Evolutionary conservation across 140 eudicot species (phyloP).

Genomic region (Senecio squalidus): DNA sequence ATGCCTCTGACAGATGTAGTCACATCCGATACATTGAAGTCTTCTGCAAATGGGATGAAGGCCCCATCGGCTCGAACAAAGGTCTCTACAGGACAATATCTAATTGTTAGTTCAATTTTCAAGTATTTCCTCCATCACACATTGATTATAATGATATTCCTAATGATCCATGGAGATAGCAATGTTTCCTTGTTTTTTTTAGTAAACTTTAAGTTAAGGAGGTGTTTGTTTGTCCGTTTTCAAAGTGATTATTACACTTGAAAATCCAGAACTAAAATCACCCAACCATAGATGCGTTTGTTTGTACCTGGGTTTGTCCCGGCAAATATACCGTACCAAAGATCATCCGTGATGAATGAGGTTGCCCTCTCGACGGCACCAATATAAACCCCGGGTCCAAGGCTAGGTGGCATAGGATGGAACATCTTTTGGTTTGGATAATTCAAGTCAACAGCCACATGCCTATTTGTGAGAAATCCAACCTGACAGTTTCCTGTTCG

Average conservation of each 20-base stretch:
- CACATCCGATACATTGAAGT: conserved; percentile 53
- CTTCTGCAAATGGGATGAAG: conserved; percentile 83
- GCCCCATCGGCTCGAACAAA: conserved; percentile 97
- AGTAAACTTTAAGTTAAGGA: conserved; percentile 9
- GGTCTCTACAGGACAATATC: conserved; percentile 52
- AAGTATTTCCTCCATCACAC: background rate
- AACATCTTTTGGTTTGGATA: conserved; percentile 88
- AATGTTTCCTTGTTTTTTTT: background rate
- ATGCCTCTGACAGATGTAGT: conserved; percentile 72
- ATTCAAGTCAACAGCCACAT: conserved; percentile 91
- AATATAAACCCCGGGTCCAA: conserved; percentile 83
- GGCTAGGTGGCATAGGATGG: conserved; percentile 84
- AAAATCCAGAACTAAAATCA: background rate
- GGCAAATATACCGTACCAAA: conserved; percentile 83
- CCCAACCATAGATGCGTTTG: background rate
- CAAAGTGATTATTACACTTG: background rate
- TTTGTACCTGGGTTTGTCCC: conserved; percentile 78
- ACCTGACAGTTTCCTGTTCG: conserved; percentile 81
- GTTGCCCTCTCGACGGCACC: conserved; percentile 96
- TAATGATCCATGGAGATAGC: background rate
- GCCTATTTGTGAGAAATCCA: conserved; percentile 85
- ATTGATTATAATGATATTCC: background rate
- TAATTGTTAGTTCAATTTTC: conserved; percentile 14
- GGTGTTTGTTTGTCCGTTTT: background rate
- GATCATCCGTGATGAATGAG: conserved; percentile 72